Base-by-base conservation (phyloP, 1,284 basidiomycete genomes). In the Pholiota adiposa region DNA sequence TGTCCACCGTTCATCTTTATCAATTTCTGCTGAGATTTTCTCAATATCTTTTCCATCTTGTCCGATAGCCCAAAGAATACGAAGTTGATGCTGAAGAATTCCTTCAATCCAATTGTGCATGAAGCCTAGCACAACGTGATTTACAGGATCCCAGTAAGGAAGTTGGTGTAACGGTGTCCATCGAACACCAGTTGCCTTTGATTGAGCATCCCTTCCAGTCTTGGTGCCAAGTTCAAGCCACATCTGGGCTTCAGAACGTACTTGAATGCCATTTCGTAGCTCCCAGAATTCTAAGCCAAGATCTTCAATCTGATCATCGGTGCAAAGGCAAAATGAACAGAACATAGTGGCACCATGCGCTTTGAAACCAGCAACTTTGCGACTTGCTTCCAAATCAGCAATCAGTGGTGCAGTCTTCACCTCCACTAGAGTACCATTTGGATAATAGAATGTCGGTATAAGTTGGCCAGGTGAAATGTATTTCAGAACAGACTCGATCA, bases 41-140 rank as follows among this genome's bases (percentile, higher is more conserved):
- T 38, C 4, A 4, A 7, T 38, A 4, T 60, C 46, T 27, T 65
- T 60, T 56, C 60, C 51, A 49, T 56, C 54, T 4, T 11, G 18
- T 18, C 50, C 33, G 38, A 34, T 51, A 12, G 4, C 36, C 36
- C 36, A 38, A 38, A 38, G 36, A 9, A 12, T 38, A 4, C 67
- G 65, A 46, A 68, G 58, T 49, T 75, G 72, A 59, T 69, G 60
- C 59, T 70, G 55, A 11, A 75, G 57, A 23, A 73, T 54, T 16
- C 73, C 72, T 54, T 73, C 71, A 31, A 71, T 33, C 70, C 72
- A 75, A 53, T 74, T 74, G 59, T 75, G 74, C 70, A 75, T 72
- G 34, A 69, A 63, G 8, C 73, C 73, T 6, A 76, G 64, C 21
- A 75, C 46, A 21, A 64, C 63, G 63, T 73, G 70, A 16, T 63